Conservation (phyloP, 495 filamentous ascomycete genomes). For the Aspergillus saccharolyticus region DNA sequence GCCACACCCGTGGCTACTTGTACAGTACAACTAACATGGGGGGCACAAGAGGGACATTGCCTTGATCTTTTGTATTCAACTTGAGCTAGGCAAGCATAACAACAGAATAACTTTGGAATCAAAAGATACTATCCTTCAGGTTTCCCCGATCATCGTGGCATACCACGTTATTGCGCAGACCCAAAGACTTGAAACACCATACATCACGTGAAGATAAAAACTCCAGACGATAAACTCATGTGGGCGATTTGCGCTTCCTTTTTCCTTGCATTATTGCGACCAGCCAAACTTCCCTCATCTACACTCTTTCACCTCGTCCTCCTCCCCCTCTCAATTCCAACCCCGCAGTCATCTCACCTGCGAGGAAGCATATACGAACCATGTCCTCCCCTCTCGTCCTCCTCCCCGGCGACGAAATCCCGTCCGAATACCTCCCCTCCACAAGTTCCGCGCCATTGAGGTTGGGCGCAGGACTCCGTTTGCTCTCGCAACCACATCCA, state of each 20-base stretch:
- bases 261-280: background rate
- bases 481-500: slow-evolving; percentile 30
- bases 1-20: too few species aligned
- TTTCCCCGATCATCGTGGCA: background rate
- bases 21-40: too few species aligned
- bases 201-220: slow-evolving; percentile 21
- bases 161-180: background rate
- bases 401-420: slow-evolving; percentile 76
- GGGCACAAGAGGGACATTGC: too few species aligned
- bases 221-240: slow-evolving; percentile 12
- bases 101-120: too few species aligned
- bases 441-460: slow-evolving; percentile 64
- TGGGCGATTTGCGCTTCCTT: slow-evolving; percentile 4
- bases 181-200: background rate
- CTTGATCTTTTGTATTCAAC: too few species aligned
- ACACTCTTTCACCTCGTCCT: background rate
- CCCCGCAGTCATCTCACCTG: background rate
- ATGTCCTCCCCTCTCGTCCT: slow-evolving; percentile 50
- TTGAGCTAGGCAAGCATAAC: too few species aligned
- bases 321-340: too few species aligned
- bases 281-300: background rate
- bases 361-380: slow-evolving; percentile 1
- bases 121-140: too few species aligned
- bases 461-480: slow-evolving; percentile 73
- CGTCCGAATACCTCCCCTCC: slow-evolving; percentile 53